Base-by-base conservation (phyloP, 495 filamentous ascomycete genomes). In the Podospora australis region DNA sequence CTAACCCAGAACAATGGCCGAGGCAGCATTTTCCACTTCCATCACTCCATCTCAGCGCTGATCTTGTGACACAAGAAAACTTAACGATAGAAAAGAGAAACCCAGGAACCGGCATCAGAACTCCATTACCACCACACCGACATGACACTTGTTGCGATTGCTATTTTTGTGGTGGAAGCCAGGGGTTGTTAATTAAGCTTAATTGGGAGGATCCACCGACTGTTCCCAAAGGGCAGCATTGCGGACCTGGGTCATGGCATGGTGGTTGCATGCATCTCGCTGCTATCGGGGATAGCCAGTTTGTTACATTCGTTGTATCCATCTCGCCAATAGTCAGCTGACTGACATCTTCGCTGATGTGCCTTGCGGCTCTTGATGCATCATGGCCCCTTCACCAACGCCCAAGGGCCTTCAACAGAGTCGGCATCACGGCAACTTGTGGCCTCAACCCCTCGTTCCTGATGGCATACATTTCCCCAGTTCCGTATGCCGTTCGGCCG, bases 111-210 rank as follows among this genome's bases (percentile, higher is more conserved):
- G 39, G 17, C 39, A 38, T 28, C 29, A 39, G 19, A 20, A 16
- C 24, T n/a, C 13, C 19, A 36, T 39, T 30, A 44, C 36, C 25
- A 29, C 29, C 32, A 16, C 26, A 32, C 38, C 26, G 43, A 40
- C 40, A 26, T 36, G 47, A 42, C 34, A 46, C 44, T 26, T 41
- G 24, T 47, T 51, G 11, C 21, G 8, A 62, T 53, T 70, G 39
- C 65, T 69, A 70, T 69, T 69, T 70, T 69, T 54, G 57, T 60
- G 52, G 52, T 52, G 42, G 23, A n/a, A 38, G 17, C 32, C 48
- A 50, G 49, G 56, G 57, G 23, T 52, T 49, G 51, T 64, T 67
- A 50, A 70, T 67, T 70, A 66, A 67, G 68, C 62, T 70, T 67
- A 60, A 65, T 63, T 67, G 58, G 40, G 51, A n/a, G 54, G 39